A percentile compares a stretch with the other conserved stretches of the same genome.
Evolutionary conservation across 1,139 yeast genomes (phyloP).

Genomic region (Pneumocystis sp.): DNA sequence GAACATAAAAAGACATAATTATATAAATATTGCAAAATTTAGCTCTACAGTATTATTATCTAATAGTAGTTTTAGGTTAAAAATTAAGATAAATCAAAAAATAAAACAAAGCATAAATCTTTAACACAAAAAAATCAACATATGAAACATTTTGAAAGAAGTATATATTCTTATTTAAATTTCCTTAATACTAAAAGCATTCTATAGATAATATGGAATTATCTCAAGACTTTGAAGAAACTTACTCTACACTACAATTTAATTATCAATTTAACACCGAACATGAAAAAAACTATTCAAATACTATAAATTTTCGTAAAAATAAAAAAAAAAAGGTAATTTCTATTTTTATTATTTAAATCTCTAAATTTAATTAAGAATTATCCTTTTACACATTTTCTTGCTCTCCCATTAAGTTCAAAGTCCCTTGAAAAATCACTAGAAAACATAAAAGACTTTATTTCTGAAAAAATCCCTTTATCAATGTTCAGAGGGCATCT

Average conservation of each 20-base stretch:
- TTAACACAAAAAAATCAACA: not conserved
- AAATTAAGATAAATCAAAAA: not conserved
- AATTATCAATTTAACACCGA: not conserved
- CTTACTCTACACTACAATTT: not conserved
- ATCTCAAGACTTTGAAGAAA: not conserved
- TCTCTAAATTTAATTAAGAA: not conserved
- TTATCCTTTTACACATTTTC: not conserved
- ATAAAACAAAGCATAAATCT: not conserved
- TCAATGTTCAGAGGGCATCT: not conserved
- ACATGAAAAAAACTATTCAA: not conserved
- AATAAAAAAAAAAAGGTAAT: not conserved
- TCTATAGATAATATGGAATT: not conserved
- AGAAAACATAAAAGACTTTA: not conserved
- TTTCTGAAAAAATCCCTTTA: not conserved
- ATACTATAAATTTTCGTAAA: not conserved
- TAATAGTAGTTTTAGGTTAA: too few relatives aligned
- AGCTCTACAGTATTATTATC: too few relatives aligned
- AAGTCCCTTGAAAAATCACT: not conserved
- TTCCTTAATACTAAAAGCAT: not conserved
- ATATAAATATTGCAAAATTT: too few relatives aligned
- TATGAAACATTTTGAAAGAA: not conserved
- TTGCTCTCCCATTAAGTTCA: not conserved
- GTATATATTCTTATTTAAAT: not conserved
- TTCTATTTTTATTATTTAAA: not conserved
- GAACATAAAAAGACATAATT: too few relatives aligned